Conservation (phyloP, 139 green algal species). For the Tetradesmus obliquus region DNA sequence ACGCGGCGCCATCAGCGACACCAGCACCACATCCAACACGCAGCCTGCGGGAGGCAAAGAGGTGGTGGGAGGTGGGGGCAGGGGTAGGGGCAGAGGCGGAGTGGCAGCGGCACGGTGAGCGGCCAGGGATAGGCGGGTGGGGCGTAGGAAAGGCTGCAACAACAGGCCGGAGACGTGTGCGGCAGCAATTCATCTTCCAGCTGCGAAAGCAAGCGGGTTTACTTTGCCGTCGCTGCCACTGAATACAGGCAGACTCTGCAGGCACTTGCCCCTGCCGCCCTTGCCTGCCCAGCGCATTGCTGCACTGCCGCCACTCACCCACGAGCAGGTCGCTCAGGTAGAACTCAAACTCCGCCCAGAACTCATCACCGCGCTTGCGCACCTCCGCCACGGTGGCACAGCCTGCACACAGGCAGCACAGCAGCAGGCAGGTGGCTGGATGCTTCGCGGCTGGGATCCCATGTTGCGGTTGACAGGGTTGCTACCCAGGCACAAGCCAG, state of each 20-base stretch:
- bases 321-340: slow-evolving; percentile 96
- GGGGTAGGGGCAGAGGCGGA: slow-evolving; percentile 71
- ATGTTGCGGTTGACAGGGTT: no score
- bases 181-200: background rate
- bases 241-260: background rate
- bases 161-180: background rate
- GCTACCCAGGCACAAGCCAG: background rate
- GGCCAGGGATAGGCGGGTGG: no score
- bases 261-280: background rate
- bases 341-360: slow-evolving; percentile 98
- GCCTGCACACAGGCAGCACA: slow-evolving; percentile 50
- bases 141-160: background rate
- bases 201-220: no score
- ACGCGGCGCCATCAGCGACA: slow-evolving; percentile 90
- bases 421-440: background rate
- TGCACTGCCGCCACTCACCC: slow-evolving; percentile 25
- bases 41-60: slow-evolving; percentile 57
- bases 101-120: slow-evolving; percentile 63
- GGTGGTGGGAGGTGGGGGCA: no score
- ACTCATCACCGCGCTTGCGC: slow-evolving; percentile 94
- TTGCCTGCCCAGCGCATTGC: background rate
- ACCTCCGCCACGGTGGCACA: slow-evolving; percentile 97
- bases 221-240: background rate
- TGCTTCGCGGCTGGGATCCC: no score
- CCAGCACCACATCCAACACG: slow-evolving; percentile 93